A percentile compares a stretch with the other conserved stretches of the same genome.
Evolutionary conservation across 176 grass and related monocot genomes (phyloP).

Genomic region (Oryza australiensis): DNA sequence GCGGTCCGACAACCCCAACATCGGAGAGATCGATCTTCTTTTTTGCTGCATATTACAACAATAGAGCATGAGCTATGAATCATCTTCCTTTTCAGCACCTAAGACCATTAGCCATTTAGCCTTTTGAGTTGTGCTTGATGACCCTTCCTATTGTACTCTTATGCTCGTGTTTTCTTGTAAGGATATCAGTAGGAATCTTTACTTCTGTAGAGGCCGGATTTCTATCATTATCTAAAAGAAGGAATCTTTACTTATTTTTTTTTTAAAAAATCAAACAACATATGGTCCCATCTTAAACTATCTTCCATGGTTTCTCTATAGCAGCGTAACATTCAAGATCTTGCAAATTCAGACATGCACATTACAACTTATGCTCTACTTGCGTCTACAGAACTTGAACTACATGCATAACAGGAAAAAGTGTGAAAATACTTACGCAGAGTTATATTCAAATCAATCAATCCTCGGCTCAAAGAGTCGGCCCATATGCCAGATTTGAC

Average conservation of each 20-base stretch:
- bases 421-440: slow-evolving; percentile 52
- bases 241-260: too few relatives aligned
- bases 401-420: not conserved
- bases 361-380: not conserved
- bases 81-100: not conserved
- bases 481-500: slow-evolving; percentile 87
- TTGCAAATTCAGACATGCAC: not conserved
- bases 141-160: not conserved
- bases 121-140: not conserved
- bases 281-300: not conserved
- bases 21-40: slow-evolving; percentile 7
- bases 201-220: not conserved
- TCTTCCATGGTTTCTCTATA: not conserved
- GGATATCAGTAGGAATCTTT: not conserved
- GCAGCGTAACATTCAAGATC: not conserved
- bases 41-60: slow-evolving; percentile 36
- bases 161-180: not conserved
- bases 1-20: not conserved
- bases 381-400: not conserved
- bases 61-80: not conserved
- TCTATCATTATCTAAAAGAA: too few relatives aligned
- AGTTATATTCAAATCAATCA: slow-evolving; percentile 82
- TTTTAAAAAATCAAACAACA: not conserved
- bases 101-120: not conserved
- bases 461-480: slow-evolving; percentile 82